Evolutionary conservation across 768 basidiomycete genomes (phyloP), one percentile per base, ranked within the genome.

Genomic region (Baorangia bicolor): DNA sequence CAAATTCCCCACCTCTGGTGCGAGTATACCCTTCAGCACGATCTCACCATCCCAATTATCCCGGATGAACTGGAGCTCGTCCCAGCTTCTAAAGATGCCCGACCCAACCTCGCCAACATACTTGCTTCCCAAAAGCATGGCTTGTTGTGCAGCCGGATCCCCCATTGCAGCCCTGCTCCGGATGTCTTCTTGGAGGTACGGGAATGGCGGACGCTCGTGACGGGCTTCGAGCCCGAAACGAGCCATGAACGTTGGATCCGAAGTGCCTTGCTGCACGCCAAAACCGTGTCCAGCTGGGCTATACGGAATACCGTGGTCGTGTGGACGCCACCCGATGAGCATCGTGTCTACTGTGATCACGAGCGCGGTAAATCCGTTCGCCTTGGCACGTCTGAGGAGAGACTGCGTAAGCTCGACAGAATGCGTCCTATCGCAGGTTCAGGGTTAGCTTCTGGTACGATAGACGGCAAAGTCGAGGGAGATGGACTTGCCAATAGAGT

Each of bases 21-120:
- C 58, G 37, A 53, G 74, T 49, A 83, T 77, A 1, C 79, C 80
- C 63, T 81, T 82, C 49, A 81, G 57, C 5, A 82, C 67, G 23
- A 83, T 61, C 33, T 72, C 79, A 0, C 81, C 80, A 6, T 78
- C 75, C 81, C 80, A 83, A 33, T 78, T 71, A 25, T 74, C 69
- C 38, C 71, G 65, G 37, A 83, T 56, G 54, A 80, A 76, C 53
- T 62, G 61, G 23, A 82, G 51, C 30, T 82, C 74, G 23, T 79
- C 74, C 81, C 81, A 81, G 11, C 67, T 65, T 59, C 72, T 72
- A 59, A 74, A 78, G 23, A 62, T 42, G 13, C 79, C 81, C 30
- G 75, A 74, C 34, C 69, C 72, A 12, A 70, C 62, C 67, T 77
- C 71, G 11, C 59, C 53, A 18, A 74, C 49, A 78, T 78, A 81